These are phyloP conservation scores for Trichoderma guizhouense DNA, from an alignment of 2,329 filamentous ascomycete genomes.

Conservation along the genomic window DNA sequence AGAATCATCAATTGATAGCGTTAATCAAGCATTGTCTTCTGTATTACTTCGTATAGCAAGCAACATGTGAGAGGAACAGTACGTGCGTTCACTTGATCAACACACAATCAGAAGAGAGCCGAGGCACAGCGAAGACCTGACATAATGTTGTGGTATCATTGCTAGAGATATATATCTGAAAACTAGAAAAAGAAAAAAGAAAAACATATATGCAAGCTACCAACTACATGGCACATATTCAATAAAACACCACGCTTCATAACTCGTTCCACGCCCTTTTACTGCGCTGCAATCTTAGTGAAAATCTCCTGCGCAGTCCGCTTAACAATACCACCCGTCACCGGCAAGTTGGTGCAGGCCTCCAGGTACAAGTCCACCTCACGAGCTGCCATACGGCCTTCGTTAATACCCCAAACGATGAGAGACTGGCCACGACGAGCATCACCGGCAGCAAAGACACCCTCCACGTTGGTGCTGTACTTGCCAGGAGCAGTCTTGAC, in stretches of 20 bases:
- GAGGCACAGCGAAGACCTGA: not conserved
- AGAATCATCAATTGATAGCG: not conserved
- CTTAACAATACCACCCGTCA: slow-evolving; percentile 91
- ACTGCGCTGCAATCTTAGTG: slow-evolving; percentile 25
- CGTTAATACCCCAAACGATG: slow-evolving; percentile 98
- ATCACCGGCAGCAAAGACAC: slow-evolving; percentile 91
- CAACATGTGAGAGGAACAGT: not conserved
- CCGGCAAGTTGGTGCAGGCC: slow-evolving; percentile 73
- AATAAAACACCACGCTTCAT: slow-evolving; percentile 7
- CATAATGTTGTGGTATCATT: slow-evolving; percentile 16
- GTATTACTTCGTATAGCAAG: not conserved
- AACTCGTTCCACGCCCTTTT: slow-evolving; percentile 1
- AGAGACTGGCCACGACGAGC: slow-evolving; percentile 92
- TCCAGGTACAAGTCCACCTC: slow-evolving; percentile 89
- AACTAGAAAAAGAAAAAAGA: not conserved
- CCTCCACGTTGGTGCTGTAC: slow-evolving; percentile 83
- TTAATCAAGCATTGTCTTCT: not conserved
- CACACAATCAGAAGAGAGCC: not conserved
- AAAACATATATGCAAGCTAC: not conserved
- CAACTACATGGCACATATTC: not conserved
- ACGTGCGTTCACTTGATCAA: no score
- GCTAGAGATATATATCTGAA: not conserved
- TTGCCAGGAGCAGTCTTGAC: slow-evolving; percentile 88
- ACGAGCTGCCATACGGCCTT: slow-evolving; percentile 87
- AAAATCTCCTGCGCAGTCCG: slow-evolving; percentile 71